Base-by-base conservation (phyloP, 192 early-diverging fungal genomes). In the Cetraspora pellucida region DNA sequence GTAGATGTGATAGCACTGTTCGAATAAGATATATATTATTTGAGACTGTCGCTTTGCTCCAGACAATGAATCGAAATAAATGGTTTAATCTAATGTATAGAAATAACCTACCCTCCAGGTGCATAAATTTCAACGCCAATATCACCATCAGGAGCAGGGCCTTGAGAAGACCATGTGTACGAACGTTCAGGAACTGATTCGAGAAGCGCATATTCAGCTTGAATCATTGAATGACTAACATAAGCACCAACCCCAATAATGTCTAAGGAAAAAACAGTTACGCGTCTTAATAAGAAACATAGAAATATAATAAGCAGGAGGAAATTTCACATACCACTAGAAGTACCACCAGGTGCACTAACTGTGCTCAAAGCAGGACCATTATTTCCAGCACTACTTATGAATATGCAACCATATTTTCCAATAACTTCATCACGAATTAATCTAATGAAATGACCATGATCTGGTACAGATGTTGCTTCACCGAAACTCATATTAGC, bases 201-300 rank as follows among this genome's bases (percentile, higher is more conserved):
- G 30, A 94, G 84, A 58, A 99, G 82, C 1, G 90, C 89, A 82
- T 99, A 94, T 77, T 95, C 91, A 11, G 95, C 92, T 68, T 90
- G 85, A 86, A 94, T 91, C 91, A 96, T 94, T 50, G 88, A 85
- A 61, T 92, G 85, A 57, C 89, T 92, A 14, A 95, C 92, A 74
- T 93, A 95, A 0, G 97, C 97, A 23, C 97, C 97, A 16, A 98
- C 97, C 19, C 92, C 89, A 46, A 99, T 91, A n/a, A 98, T 80
- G 19, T 81, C 87, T 74, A 72, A 57, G 10, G 57, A n/a, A 3
- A 19, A 10, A 37, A n/a, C 16, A 4, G 19, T 19, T 54, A 54
- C 17, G 1, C 11, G 3, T 52, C 11, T 11, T 52, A 54, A 54
- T 1, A 19, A 54, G 8, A 3, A 19, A 5, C 13, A 4, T 5